Evolutionary conservation across 345 rosid species (phyloP).

Genomic region (Physaria fendleri): DNA sequence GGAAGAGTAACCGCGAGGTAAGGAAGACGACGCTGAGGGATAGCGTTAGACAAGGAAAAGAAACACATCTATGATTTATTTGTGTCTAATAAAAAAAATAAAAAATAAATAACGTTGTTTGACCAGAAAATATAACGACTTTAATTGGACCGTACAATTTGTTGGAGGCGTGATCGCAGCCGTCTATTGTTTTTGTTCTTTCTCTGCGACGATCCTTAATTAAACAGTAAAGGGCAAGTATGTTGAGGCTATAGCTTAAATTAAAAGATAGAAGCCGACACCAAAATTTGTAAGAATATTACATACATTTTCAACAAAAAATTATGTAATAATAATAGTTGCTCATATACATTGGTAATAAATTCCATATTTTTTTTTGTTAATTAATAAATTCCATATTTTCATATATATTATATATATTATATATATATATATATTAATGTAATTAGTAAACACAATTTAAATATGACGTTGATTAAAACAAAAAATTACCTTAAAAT

Average conservation of each 20-base stretch:
- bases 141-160: background rate
- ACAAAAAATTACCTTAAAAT: background rate
- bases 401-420: too few species aligned
- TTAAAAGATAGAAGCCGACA: background rate
- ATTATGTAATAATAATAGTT: background rate
- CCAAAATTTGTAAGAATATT: background rate
- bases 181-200: background rate
- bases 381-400: too few species aligned
- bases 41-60: constrained; percentile 22
- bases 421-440: too few species aligned
- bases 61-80: background rate
- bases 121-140: too few species aligned
- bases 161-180: background rate
- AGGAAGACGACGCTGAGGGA: constrained; percentile 12
- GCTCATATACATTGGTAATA: background rate
- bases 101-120: background rate
- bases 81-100: background rate
- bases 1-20: constrained; percentile 32
- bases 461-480: background rate
- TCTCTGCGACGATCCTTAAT: background rate
- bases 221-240: background rate
- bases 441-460: background rate
- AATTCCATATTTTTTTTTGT: background rate
- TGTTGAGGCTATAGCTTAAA: background rate
- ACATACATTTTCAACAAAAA: background rate